Conservation (phyloP, 1,139 yeast species). For the Geotrichum fermentans region DNA sequence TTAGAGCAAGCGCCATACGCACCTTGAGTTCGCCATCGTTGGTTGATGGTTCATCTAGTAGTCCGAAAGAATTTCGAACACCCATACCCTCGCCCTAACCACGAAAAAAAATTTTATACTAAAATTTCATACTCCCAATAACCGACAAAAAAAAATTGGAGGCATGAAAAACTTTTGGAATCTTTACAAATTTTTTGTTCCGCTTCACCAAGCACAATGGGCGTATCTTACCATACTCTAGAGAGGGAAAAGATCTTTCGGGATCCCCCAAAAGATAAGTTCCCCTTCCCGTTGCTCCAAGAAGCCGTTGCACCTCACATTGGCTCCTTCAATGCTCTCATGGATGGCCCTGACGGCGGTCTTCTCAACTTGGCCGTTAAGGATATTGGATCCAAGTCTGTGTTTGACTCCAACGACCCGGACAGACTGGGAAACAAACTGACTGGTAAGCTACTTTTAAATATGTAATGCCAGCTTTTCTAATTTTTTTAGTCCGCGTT, state of each 20-base stretch:
- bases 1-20: not conserved
- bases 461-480: not conserved
- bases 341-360: conserved; percentile 76
- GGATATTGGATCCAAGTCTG: conserved; percentile 81
- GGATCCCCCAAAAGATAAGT: conserved; percentile 82
- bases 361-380: conserved; percentile 76
- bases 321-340: conserved; percentile 91
- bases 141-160: not conserved
- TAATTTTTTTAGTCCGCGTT: conserved; percentile 49
- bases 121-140: not conserved
- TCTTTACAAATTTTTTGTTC: not conserved
- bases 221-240: conserved; percentile 66
- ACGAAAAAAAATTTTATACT: not conserved
- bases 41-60: not conserved
- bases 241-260: conserved; percentile 82
- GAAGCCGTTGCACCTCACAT: conserved; percentile 94
- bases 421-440: conserved; percentile 76
- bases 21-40: conserved; percentile 29
- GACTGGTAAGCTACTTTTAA: conserved; percentile 31
- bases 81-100: conserved; percentile 10
- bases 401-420: conserved; percentile 71
- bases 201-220: conserved; percentile 24
- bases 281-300: conserved; percentile 72
- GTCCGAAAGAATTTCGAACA: not conserved
- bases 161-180: not conserved